Percentiles rank a stretch among this genome's conserved stretches.
phyloP scores from a whole-genome alignment of 116 monocot genomes.

The Dioscorea cayenensis region DNA sequence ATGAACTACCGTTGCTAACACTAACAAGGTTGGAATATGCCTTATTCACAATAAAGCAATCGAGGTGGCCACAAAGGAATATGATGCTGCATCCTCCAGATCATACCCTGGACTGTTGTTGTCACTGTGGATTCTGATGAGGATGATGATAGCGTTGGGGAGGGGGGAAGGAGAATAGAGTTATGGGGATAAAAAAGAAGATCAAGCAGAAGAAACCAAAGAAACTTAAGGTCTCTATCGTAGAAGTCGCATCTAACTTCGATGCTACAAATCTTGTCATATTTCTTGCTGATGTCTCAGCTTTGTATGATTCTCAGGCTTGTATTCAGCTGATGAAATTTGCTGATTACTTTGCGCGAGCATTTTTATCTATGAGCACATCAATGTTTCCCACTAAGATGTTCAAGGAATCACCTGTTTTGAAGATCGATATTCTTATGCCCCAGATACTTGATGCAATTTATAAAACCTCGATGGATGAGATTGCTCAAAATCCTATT shows the following conservation, averaged over 20 bases:
- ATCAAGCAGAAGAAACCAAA: constrained; percentile 78
- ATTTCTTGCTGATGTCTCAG: constrained; percentile 79
- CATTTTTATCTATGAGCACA: constrained; percentile 53
- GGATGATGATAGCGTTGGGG: constrained; percentile 24
- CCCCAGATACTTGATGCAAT: constrained; percentile 72
- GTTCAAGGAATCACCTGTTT: constrained; percentile 74
- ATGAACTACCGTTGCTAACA: too few relatives aligned
- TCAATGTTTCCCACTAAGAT: constrained; percentile 79
- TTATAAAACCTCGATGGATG: constrained; percentile 68
- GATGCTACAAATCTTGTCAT: constrained; percentile 54
- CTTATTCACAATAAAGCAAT: too few relatives aligned
- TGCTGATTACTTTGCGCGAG: constrained; percentile 75
- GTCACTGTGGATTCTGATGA: constrained; percentile 28
- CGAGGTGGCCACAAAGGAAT: constrained; percentile 28
- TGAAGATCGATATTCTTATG: constrained; percentile 76
- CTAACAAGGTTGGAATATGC: too few relatives aligned
- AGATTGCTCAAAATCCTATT: constrained; percentile 60
- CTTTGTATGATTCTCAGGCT: constrained; percentile 60
- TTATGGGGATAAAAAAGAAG: constrained; percentile 47
- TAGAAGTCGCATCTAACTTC: constrained; percentile 81
- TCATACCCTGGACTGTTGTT: not conserved
- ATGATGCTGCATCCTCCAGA: constrained; percentile 4
- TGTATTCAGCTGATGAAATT: constrained; percentile 93
- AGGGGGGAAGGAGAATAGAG: constrained; percentile 26
- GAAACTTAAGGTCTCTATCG: constrained; percentile 86